Percentiles rank a stretch among this genome's conserved stretches.
phyloP scores from a whole-genome alignment of 2,329 filamentous ascomycete genomes.

The Ophiostoma australiae region DNA sequence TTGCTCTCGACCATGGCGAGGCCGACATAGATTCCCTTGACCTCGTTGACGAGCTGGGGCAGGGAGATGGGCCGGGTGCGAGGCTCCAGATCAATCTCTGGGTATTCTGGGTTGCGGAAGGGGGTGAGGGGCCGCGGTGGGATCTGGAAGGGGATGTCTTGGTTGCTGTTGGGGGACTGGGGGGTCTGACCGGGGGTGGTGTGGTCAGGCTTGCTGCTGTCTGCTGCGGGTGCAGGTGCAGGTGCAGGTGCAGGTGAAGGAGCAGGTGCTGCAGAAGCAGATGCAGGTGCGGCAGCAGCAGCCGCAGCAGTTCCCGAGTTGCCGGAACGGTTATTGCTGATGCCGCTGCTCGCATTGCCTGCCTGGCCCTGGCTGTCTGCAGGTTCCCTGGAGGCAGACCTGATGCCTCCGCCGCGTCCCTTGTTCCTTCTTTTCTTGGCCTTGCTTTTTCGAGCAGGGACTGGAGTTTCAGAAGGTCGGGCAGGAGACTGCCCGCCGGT shows the following conservation, averaged over 20 bases:
- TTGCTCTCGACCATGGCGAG: slow-evolving; percentile 83
- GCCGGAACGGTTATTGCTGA: too few relatives aligned
- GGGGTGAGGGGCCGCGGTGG: neutral
- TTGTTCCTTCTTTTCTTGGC: neutral
- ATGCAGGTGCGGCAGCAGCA: neutral
- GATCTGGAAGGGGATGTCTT: neutral
- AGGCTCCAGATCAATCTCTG: slow-evolving; percentile 42
- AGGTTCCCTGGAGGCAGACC: neutral
- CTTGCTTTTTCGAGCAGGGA: neutral
- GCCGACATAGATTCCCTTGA: slow-evolving; percentile 77
- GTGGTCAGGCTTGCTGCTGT: neutral
- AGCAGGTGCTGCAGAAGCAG: neutral
- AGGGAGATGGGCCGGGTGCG: slow-evolving; percentile 67
- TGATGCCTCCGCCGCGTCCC: neutral
- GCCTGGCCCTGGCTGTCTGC: neutral
- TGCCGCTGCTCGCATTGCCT: too few relatives aligned
- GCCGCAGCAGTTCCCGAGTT: neutral
- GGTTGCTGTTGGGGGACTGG: neutral
- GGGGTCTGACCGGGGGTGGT: neutral
- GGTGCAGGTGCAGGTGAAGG: too few relatives aligned
- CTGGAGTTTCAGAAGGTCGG: neutral
- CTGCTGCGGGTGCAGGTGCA: neutral
- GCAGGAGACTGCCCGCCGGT: neutral
- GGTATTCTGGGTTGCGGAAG: slow-evolving; percentile 1
- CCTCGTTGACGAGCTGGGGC: slow-evolving; percentile 73